Base-by-base conservation (phyloP, 495 filamentous ascomycete genomes). In the Lepraria neglecta region DNA sequence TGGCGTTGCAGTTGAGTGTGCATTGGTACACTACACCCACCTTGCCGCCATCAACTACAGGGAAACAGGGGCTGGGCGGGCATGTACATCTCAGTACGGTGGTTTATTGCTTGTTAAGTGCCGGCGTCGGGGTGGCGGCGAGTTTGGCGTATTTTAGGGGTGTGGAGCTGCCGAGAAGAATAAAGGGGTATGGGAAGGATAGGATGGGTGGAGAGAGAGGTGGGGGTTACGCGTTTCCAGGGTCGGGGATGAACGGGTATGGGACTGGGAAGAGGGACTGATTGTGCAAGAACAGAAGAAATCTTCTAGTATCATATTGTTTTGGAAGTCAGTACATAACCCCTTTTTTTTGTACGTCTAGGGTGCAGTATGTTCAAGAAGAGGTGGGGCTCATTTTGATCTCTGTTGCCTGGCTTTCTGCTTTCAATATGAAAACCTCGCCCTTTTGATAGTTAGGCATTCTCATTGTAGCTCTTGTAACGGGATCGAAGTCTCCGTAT, bases 1-100 rank as follows among this genome's bases (percentile, higher is more conserved):
- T 98, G 30, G 84, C 90, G 1, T 80, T 97, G 65, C 82, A 80
- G 52, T 88, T 98, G 66, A 84, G 81, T 59, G 85, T 97, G 42
- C 78, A 88, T 40, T 98, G 94, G 94, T 79, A 46, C 75, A 79
- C 66, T 74, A 78, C 64, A 57, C 70, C 59, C 52, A 78, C 69
- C 71, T 75, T 64, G 70, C 73, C 58, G 19, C 65, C 67, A 10
- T 62, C 57, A 2, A 69, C 67, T 17, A 65, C 65, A n/a, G 52
- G 53, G 33, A 43, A 51, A 21, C 46, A 44, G 33, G 67, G 67
- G 24, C 33, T 69, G n/a, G 67, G 67, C 3, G 67, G 67, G 4
- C 67, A 69, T 48, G 67, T 69, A 35, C 67, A 69, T 64, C 46
- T 67, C 15, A 65, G 62, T 38, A 69, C 67, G 5, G 65, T 72